Conservation (phyloP, 2,329 filamentous ascomycete genomes). For the Colletotrichum scovillei region DNA sequence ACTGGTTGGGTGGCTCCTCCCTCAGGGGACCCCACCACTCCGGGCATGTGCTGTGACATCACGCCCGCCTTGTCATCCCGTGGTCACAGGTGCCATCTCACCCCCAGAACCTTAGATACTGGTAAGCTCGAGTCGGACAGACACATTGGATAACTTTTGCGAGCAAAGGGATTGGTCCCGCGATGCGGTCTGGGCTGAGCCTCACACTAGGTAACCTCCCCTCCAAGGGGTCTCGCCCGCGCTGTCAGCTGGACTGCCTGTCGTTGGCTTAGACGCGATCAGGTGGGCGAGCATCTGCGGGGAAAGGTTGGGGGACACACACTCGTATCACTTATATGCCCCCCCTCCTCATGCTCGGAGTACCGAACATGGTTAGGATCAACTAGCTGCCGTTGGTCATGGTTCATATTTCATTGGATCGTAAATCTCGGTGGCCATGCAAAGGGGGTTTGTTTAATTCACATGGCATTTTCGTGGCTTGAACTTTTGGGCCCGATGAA, state of each 20-base stretch:
- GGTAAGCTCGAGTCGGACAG: not conserved
- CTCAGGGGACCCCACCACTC: not conserved
- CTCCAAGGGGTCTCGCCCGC: not conserved
- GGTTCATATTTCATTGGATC: not conserved
- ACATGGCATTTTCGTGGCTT: not conserved
- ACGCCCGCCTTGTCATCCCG: conserved; percentile 8
- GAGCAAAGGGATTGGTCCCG: not conserved
- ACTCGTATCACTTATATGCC: not conserved
- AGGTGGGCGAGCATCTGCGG: conserved; percentile 2
- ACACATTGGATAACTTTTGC: not conserved
- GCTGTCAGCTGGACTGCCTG: conserved; percentile 1
- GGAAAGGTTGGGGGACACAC: not conserved
- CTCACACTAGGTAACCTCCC: not conserved
- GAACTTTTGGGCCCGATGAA: not conserved
- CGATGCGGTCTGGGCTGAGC: not conserved
- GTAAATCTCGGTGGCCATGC: not conserved
- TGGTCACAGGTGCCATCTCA: conserved; percentile 8
- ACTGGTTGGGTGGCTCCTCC: not conserved
- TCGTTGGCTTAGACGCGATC: not conserved
- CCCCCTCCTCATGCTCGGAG: not conserved
- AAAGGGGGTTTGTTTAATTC: no score
- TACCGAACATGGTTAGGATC: not conserved
- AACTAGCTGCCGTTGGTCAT: not conserved
- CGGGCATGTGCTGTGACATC: conserved; percentile 4
- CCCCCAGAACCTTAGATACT: not conserved